Evolutionary conservation across 805 yeast species (phyloP).

Genomic region (Ogataea corticis): DNA sequence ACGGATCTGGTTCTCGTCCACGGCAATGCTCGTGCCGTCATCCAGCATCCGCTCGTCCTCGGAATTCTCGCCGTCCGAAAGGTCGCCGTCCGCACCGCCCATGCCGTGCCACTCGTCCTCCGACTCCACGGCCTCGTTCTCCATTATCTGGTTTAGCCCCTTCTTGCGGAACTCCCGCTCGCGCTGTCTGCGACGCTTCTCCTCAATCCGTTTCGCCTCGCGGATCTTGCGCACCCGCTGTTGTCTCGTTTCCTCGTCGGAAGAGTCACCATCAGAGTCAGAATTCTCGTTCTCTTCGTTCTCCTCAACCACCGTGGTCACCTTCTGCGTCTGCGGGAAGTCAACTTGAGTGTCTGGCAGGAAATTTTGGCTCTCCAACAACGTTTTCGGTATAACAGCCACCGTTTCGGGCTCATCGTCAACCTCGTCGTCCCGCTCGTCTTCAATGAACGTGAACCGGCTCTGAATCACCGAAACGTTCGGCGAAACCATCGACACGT

Average conservation of each 20-base stretch:
- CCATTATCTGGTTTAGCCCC: constrained; percentile 63
- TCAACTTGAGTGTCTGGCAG: constrained; percentile 35
- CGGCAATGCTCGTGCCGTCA: constrained; percentile 58
- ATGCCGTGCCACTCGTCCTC: constrained; percentile 87
- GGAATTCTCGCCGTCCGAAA: constrained; percentile 60
- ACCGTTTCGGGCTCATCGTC: constrained; percentile 26
- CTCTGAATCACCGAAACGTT: constrained; percentile 3
- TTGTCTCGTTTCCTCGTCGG: constrained; percentile 41
- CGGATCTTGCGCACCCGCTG: constrained; percentile 20
- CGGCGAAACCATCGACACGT: not conserved
- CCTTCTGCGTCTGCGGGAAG: constrained; percentile 4
- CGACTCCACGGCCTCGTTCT: constrained; percentile 84
- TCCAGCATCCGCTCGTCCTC: constrained; percentile 81
- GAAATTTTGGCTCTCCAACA: constrained; percentile 32
- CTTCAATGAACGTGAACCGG: constrained; percentile 10
- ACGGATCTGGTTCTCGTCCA: constrained; percentile 59
- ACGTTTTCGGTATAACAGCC: constrained; percentile 5
- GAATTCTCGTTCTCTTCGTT: constrained; percentile 34
- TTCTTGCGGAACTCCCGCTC: constrained; percentile 54
- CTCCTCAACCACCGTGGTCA: not conserved
- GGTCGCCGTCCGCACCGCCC: constrained; percentile 71
- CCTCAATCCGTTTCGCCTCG: constrained; percentile 27
- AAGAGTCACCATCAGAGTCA: constrained; percentile 29
- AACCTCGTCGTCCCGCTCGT: constrained; percentile 16
- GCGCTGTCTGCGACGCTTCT: constrained; percentile 30